These are phyloP conservation scores for Gossypium australe DNA, from an alignment of 345 rosid genomes.

Conservation along the genomic window DNA sequence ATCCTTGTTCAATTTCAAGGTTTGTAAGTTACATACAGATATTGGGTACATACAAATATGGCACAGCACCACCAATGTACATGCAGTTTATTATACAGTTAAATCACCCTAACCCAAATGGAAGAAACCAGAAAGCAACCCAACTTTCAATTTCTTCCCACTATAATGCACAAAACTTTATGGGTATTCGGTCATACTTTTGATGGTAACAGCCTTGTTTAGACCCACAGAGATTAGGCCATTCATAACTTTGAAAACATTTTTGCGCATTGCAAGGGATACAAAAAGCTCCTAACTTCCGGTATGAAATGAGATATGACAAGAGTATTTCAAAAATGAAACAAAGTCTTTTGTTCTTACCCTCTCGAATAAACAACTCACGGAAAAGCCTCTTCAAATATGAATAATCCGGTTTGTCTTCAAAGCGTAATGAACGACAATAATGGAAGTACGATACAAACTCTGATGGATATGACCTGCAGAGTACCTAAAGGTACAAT, in stretches of 20 bases:
- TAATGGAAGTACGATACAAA: constrained; percentile 58
- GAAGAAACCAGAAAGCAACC: not conserved
- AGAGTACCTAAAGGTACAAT: constrained; percentile 14
- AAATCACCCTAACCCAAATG: not conserved
- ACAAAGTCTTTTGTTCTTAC: constrained; percentile 19
- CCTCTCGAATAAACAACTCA: constrained; percentile 73
- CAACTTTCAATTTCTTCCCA: not conserved
- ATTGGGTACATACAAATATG: not conserved
- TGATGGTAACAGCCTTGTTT: not conserved
- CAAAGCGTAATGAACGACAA: constrained; percentile 61
- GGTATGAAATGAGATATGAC: not conserved
- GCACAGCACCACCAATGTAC: not conserved
- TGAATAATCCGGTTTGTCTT: constrained; percentile 31
- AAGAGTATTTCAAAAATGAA: not conserved
- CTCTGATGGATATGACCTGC: constrained; percentile 41
- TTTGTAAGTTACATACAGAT: not conserved
- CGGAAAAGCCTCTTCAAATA: constrained; percentile 57
- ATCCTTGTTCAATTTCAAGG: constrained; percentile 1
- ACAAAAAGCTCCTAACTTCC: not conserved
- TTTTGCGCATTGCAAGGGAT: not conserved
- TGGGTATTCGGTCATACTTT: not conserved
- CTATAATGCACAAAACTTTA: not conserved
- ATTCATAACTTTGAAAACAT: not conserved
- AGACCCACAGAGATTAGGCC: not conserved
- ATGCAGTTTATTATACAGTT: not conserved